Conservation (phyloP, 164 flowering plant species). For the Amborella trichopoda region DNA sequence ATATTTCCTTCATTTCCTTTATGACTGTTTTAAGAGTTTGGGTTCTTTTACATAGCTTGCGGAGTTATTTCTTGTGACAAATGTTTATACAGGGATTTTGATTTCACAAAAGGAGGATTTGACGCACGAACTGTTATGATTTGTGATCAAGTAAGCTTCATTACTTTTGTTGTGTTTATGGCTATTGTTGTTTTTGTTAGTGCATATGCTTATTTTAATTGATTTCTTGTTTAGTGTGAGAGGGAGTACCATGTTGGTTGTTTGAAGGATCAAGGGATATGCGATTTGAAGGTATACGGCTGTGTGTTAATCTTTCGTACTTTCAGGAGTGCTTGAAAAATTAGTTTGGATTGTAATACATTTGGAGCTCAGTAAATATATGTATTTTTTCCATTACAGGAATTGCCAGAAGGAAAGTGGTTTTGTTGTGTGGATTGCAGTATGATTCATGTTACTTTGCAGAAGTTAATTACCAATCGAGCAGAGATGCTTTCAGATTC, state of each 20-base stretch:
- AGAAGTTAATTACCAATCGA: slow-evolving; percentile 33
- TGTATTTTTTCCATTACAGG: slow-evolving; percentile 29
- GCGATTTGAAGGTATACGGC: slow-evolving; percentile 49
- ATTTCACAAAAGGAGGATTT: slow-evolving; percentile 51
- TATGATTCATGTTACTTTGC: slow-evolving; percentile 36
- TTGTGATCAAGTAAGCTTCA: slow-evolving; percentile 77
- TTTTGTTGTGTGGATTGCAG: slow-evolving; percentile 63
- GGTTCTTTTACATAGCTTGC: too few relatives aligned
- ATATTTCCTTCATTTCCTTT: too few relatives aligned
- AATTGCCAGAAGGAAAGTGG: slow-evolving; percentile 81
- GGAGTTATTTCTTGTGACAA: too few relatives aligned
- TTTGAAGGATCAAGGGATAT: slow-evolving; percentile 52
- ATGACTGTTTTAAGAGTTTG: too few relatives aligned
- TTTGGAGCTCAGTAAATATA: background rate
- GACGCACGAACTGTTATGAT: slow-evolving; percentile 63
- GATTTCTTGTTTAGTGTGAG: slow-evolving; percentile 78
- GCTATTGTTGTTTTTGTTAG: too few relatives aligned
- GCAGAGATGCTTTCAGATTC: slow-evolving; percentile 41
- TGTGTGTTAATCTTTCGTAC: background rate
- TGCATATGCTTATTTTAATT: too few relatives aligned
- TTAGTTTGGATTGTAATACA: background rate
- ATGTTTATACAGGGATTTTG: slow-evolving; percentile 57
- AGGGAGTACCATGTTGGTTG: slow-evolving; percentile 87
- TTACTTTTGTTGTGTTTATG: background rate
- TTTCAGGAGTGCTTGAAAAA: background rate